Evolutionary conservation across 192 early-diverging fungal species (phyloP), one percentile per base, ranked within the genome.

Genomic region (Entomortierella chlamydospora): DNA sequence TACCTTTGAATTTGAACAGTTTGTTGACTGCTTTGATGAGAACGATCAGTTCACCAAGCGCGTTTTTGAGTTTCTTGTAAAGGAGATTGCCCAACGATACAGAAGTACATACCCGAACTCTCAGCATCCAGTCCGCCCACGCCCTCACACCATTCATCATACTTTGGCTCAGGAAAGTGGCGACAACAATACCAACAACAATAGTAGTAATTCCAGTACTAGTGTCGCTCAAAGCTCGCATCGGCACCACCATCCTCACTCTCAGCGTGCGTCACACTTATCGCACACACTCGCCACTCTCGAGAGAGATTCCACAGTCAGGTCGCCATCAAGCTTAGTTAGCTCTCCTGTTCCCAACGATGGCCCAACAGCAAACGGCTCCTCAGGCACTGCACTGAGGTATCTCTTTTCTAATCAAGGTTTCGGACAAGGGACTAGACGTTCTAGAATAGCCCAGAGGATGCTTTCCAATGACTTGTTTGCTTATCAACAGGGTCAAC

Each of bases 11-110:
- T 79, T 79, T 70, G 63, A 70, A 37, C 76, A 70, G 39, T 70
- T 79, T 63, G 76, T 79, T 25, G 76, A 79, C 42, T 70, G 67
- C 20, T 70, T 79, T 41, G 76, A 79, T 22, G 76, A 64, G 28
- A 70, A 70, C 28, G 72, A 74, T 29, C 72, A 57, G 29, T 79
- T 79, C 63, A 64, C 60, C n/a, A 57, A 52, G 34, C 54, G 68
- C 7, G 65, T 79, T 28, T 79, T 79, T 31, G 68, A 79, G 53
- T 79, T 70, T 41, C 62, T 79, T 11, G 63, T 79, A 57, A 70
- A 70, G 51, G 76, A 79, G 51, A 79, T 68, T 4, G 76, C 76
- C 13, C 62, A 57, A 20, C 61, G 76, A 13, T 70, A 70, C 56
- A 57, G 76, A 41, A 57, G 47, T n/a, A 30, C 61, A 0, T 63